phyloP scores from a whole-genome alignment of 1,284 basidiomycete species.

The Trichosporon asahii region DNA sequence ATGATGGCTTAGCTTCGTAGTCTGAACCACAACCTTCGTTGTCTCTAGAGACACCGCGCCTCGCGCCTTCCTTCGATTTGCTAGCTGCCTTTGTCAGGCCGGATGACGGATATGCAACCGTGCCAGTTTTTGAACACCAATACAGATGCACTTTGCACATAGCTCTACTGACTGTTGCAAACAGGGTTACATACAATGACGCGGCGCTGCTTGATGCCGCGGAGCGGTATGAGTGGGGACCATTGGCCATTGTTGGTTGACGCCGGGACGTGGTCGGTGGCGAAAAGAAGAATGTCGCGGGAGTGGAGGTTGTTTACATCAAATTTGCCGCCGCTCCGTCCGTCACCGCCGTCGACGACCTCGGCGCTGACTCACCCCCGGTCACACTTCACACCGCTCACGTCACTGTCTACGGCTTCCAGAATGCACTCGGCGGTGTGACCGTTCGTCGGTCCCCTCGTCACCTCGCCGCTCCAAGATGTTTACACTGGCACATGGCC shows the following conservation, averaged over 20 bases:
- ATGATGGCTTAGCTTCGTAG: neutral
- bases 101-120: conserved; percentile 21
- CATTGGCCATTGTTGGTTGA: neutral
- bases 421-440: neutral
- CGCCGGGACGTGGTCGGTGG: neutral
- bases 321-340: neutral
- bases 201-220: neutral
- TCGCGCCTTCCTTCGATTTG: conserved; percentile 23
- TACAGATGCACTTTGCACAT: neutral
- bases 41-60: neutral
- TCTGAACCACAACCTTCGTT: neutral
- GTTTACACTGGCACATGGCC: too few species aligned
- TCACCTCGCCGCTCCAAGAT: neutral
- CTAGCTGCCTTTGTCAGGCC: conserved; percentile 18
- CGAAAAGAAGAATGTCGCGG: neutral
- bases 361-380: neutral
- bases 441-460: too few species aligned
- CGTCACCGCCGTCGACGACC: neutral
- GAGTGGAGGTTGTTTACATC: conserved; percentile 5
- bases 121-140: conserved; percentile 12
- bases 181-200: neutral
- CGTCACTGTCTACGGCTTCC: neutral
- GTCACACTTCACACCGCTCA: neutral
- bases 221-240: neutral
- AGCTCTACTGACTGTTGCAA: neutral